A percentile compares a stretch with the other conserved stretches of the same genome.
Conservation (phyloP, 1,139 yeast species). For the Geotrichum histeridarum region DNA sequence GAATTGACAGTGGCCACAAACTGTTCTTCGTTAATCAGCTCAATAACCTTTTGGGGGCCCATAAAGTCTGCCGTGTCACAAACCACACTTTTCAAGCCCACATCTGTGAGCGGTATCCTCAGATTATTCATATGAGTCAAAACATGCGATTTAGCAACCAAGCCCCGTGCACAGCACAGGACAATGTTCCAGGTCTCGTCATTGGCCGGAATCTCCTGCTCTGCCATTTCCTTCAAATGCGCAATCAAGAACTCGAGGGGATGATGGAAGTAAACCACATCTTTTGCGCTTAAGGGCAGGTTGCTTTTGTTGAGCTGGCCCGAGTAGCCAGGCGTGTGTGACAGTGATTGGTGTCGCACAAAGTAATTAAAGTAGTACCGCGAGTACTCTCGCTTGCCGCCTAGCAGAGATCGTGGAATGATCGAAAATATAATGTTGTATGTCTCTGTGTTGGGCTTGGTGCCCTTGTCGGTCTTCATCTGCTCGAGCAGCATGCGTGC, state of each 20-base stretch:
- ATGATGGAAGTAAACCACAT: constrained; percentile 29
- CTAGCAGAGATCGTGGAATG: constrained; percentile 14
- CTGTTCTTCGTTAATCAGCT: constrained; percentile 19
- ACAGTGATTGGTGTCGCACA: constrained; percentile 2
- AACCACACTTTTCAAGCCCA: constrained; percentile 25
- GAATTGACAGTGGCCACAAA: constrained; percentile 18
- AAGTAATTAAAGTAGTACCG: constrained; percentile 13
- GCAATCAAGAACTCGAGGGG: constrained; percentile 23
- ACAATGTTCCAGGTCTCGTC: constrained; percentile 41
- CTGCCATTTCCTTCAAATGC: constrained; percentile 36
- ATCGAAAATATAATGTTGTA: constrained; percentile 40
- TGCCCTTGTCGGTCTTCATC: constrained; percentile 36
- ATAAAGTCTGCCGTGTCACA: constrained; percentile 24
- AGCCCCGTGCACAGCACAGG: constrained; percentile 24
- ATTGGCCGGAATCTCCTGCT: constrained; percentile 34
- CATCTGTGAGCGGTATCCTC: constrained; percentile 24
- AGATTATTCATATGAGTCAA: constrained; percentile 26
- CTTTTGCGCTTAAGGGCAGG: constrained; percentile 23
- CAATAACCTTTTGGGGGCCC: constrained; percentile 27
- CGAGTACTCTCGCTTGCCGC: constrained; percentile 15
- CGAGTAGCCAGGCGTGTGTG: neutral
- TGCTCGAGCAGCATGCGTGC: constrained; percentile 43
- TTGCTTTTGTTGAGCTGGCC: constrained; percentile 7
- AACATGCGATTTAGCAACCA: constrained; percentile 22
- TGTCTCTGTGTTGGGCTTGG: constrained; percentile 42